Evolutionary conservation across 805 yeast genomes (phyloP).

Genomic region (Candida ascalaphidarum): DNA sequence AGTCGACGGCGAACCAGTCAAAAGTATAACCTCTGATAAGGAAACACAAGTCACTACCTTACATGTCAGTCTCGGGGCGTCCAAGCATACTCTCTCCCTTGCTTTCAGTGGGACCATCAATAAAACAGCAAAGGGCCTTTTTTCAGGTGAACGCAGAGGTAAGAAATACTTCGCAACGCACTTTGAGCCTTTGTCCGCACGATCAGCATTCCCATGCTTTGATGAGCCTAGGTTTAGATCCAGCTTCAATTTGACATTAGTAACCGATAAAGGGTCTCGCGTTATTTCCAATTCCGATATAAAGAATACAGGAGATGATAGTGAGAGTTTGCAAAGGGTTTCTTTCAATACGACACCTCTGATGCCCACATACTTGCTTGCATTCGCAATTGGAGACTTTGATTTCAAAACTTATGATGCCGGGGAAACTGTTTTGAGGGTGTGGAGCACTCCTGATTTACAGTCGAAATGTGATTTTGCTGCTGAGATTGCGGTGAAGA

Average conservation of each 20-base stretch:
- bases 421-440: slow-evolving; percentile 69
- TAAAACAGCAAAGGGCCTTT: slow-evolving; percentile 76
- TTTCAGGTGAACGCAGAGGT: slow-evolving; percentile 53
- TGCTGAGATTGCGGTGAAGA: slow-evolving; percentile 67
- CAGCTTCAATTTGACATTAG: slow-evolving; percentile 54
- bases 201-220: slow-evolving; percentile 81
- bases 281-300: slow-evolving; percentile 67
- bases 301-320: slow-evolving; percentile 33
- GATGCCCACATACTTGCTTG: slow-evolving; percentile 81
- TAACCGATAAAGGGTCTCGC: slow-evolving; percentile 46
- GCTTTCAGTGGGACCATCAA: slow-evolving; percentile 57
- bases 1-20: slow-evolving; percentile 17
- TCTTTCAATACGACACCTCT: slow-evolving; percentile 67
- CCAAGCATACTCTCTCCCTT: slow-evolving; percentile 37
- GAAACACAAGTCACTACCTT: slow-evolving; percentile 32
- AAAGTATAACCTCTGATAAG: slow-evolving; percentile 13
- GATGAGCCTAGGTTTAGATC: slow-evolving; percentile 83
- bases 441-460: slow-evolving; percentile 73
- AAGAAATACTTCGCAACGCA: slow-evolving; percentile 72
- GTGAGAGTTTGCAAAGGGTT: slow-evolving; percentile 44
- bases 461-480: slow-evolving; percentile 65
- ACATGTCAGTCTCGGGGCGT: slow-evolving; percentile 31
- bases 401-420: slow-evolving; percentile 59
- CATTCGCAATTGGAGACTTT: slow-evolving; percentile 76
- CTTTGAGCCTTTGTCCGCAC: slow-evolving; percentile 81